Base-by-base conservation (phyloP, 23 red algal genomes). In the Gracilaria vermiculophylla region DNA sequence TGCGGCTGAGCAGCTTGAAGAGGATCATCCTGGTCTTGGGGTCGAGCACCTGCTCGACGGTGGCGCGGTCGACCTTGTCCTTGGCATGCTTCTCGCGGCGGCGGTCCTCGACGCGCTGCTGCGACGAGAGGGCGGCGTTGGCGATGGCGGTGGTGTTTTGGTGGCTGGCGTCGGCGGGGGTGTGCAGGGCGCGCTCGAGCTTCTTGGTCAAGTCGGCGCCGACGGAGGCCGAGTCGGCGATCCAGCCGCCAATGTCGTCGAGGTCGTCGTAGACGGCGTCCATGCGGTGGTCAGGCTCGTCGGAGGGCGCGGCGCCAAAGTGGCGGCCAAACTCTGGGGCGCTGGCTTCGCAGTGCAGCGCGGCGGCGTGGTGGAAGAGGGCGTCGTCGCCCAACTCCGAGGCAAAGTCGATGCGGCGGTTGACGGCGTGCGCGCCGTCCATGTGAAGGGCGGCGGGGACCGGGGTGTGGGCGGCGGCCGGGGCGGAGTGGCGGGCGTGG, bases 21-120 rank as follows among this genome's bases (percentile, higher is more conserved):
- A 98, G 66, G 43, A 93, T 74, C 87, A 89, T 70, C 31, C 96
- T 60, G 32, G 96, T 98, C 70, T 83, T 74, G 49, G 88, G 88
- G 53, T 98, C 96, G 2, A 98, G 60, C 36, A 94, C 96, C 62
- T 98, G 92, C 49, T 95, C 96, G 9, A 92, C 88, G 19, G 91
- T 94, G 20, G 91, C 91, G 8, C 91, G 72, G 29, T 94, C 91
- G 20, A 84, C 37, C 73, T 94, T 94, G 39, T 94, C 91, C 31
- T 44, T 58, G 23, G 91, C 78, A 5, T 62, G 58, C 3, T 74
- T 70, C 3, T 81, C 88, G 23, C 88, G 88, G 9, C 88, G 88
- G 21, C 88, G 88, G 35, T 92, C 88, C 40, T 81, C 88, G 24
- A 51, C 48, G 16, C 88, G 77, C 40, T 92, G 61, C 14, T 86